Evolutionary conservation across 2,329 filamentous ascomycete species (phyloP).

Genomic region (Grosmannia clavigera): DNA sequence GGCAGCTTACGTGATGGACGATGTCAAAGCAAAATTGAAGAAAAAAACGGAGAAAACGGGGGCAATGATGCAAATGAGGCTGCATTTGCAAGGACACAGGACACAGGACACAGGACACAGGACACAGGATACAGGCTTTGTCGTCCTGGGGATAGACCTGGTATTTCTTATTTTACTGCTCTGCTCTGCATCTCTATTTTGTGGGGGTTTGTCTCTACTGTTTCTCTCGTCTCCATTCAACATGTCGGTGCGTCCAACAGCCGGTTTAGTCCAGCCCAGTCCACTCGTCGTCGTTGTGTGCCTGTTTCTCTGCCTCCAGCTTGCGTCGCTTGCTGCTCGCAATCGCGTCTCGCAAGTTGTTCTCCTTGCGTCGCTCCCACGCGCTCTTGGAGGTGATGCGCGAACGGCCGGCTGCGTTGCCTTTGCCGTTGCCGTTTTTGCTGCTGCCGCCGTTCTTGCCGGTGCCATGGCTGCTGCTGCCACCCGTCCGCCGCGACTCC

Average conservation of each 20-base stretch:
- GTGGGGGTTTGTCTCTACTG: not conserved
- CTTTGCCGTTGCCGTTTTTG: slow-evolving; percentile 18
- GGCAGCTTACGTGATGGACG: not conserved
- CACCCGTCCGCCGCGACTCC: slow-evolving; percentile 44
- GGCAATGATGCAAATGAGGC: not conserved
- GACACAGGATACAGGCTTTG: not conserved
- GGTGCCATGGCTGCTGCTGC: slow-evolving; percentile 18
- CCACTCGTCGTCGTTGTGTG: slow-evolving; percentile 15
- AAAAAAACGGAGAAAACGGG: not conserved
- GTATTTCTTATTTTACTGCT: not conserved
- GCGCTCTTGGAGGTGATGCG: slow-evolving; percentile 77
- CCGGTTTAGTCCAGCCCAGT: slow-evolving; percentile 15
- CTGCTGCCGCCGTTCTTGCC: not conserved
- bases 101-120: not conserved
- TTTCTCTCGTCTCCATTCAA: not conserved
- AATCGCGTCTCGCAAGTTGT: slow-evolving; percentile 52
- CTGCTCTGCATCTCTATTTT: not conserved
- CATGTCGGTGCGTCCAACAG: not conserved
- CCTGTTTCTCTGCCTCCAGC: slow-evolving; percentile 13
- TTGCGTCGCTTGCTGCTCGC: slow-evolving; percentile 47
- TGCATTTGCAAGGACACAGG: not conserved
- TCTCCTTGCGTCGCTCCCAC: slow-evolving; percentile 56
- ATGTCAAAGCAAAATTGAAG: not conserved
- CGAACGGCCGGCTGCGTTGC: slow-evolving; percentile 25
- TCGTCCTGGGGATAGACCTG: not conserved